Conservation (phyloP, 2,329 filamentous ascomycete species). For the Colletotrichum camelliae region DNA sequence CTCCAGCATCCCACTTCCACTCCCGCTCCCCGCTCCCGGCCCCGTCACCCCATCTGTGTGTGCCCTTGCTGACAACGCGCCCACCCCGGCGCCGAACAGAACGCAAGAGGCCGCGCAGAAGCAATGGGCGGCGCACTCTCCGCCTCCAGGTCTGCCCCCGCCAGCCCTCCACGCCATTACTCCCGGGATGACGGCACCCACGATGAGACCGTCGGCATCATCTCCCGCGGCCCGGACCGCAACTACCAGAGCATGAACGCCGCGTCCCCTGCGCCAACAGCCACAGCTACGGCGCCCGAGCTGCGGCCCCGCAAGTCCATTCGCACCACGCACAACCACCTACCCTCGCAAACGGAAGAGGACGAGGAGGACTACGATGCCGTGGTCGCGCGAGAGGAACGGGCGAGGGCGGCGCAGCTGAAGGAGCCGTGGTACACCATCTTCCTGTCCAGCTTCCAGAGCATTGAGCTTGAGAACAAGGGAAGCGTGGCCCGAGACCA, state of each 20-base stretch:
- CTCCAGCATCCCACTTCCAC: not conserved
- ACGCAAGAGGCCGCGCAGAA: conserved; percentile 47
- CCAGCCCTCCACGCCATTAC: conserved; percentile 20
- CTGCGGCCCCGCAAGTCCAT: conserved; percentile 8
- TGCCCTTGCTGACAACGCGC: not conserved
- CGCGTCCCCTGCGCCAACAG: conserved; percentile 7
- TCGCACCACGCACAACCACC: conserved; percentile 19
- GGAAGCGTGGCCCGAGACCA: conserved; percentile 85
- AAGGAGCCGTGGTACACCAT: conserved; percentile 57
- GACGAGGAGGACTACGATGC: conserved; percentile 27
- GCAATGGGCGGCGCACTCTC: conserved; percentile 37
- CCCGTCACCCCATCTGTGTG: not conserved
- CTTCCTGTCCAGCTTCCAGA: conserved; percentile 54
- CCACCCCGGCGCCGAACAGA: conserved; percentile 31
- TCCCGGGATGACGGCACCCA: conserved; percentile 25
- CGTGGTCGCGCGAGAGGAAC: conserved; percentile 17
- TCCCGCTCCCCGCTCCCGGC: not conserved
- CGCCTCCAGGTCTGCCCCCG: conserved; percentile 17
- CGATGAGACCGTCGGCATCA: conserved; percentile 49
- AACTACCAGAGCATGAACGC: conserved; percentile 45
- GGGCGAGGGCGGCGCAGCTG: conserved; percentile 24
- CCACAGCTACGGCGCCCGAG: conserved; percentile 7
- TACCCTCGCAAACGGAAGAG: conserved; percentile 18
- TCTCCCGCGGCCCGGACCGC: conserved; percentile 36
- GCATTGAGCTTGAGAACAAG: conserved; percentile 83